These are phyloP conservation scores for Aphanomyces astaci DNA, from an alignment of 352 stramenopile species.

Conservation along the genomic window DNA sequence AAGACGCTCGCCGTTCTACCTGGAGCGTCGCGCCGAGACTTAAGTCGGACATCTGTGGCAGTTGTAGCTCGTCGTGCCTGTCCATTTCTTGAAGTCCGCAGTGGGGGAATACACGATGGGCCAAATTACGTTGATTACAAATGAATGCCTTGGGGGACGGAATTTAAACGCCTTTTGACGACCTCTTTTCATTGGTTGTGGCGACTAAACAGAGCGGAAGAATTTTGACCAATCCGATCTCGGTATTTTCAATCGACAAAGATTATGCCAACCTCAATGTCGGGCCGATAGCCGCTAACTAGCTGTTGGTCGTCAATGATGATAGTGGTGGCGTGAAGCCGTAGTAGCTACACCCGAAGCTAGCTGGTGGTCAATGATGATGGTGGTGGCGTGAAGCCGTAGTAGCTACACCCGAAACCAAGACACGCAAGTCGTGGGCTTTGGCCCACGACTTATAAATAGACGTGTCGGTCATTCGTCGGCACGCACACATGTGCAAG, in stretches of 20 bases:
- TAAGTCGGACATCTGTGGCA: neutral
- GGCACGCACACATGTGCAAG: constrained; percentile 15
- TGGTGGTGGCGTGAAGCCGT: too few species aligned
- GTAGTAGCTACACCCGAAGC: too few species aligned
- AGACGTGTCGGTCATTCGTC: too few species aligned
- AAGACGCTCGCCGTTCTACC: constrained; percentile 1
- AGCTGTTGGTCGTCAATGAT: too few species aligned
- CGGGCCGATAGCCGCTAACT: too few species aligned
- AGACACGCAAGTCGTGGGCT: too few species aligned
- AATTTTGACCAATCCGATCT: neutral
- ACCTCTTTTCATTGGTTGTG: constrained; percentile 4
- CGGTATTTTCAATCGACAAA: neutral
- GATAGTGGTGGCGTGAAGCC: too few species aligned
- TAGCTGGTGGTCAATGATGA: too few species aligned
- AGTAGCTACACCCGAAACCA: too few species aligned
- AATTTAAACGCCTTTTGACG: constrained; percentile 8
- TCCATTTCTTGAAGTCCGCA: constrained; percentile 11
- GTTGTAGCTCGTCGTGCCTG: neutral
- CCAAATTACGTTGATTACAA: constrained; percentile 9
- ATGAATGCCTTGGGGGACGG: neutral
- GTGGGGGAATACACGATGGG: neutral
- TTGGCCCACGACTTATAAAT: neutral
- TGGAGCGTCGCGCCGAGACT: neutral
- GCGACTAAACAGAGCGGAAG: neutral
- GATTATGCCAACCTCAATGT: too few species aligned